Base-by-base conservation (phyloP, 2,329 filamentous ascomycete species). In the Bisporella sp. region DNA sequence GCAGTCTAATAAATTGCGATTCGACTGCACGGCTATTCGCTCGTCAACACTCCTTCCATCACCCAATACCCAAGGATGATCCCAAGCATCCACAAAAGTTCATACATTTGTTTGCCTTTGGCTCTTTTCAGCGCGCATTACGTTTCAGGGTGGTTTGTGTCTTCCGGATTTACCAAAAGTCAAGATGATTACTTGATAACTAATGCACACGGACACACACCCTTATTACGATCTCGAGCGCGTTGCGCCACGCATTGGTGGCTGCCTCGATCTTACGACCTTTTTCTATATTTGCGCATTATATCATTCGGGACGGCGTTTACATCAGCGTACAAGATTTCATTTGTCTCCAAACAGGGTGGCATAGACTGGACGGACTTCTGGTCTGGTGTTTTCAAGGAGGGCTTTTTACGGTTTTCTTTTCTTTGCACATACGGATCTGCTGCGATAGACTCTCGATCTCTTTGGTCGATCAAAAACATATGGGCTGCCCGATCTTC, bases 231-330 rank as follows among this genome's bases (percentile, higher is more conserved):
- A 65, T 66, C 62, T 65, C 63, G 63, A 65, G 62, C 60, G 62
- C 62, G 61, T 61, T 65, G 63, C 62, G 57, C 59, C 54, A 46
- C 50, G 52, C 49, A 46, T 31, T 57, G 35, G 59, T 59, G 59
- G 60, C 64, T 60, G 63, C 62, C 64, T 65, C 63, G 64, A 66
- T 65, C 62, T 66, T 59, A 65, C 59, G 62, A 65, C 59, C 48
- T 59, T 64, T 62, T 55, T 55, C 51, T 60, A 58, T 49, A 37
- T 45, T 48, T 56, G 47, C 45, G 52, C 43, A 53, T 53, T 51
- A 57, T 58, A 28, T 39, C 48, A 52, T 41, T 9, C 7, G 60
- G 62, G 61, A 62, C 64, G 64, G 58, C 61, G 61, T 62, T 51
- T 61, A 59, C 60, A 61, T 8, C 8, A 53, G 54, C 49, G 58